Percentiles rank a stretch among this genome's conserved stretches.
Evolutionary conservation across 208 protist species (phyloP).

Genomic region (Porcisia hertigi): DNA sequence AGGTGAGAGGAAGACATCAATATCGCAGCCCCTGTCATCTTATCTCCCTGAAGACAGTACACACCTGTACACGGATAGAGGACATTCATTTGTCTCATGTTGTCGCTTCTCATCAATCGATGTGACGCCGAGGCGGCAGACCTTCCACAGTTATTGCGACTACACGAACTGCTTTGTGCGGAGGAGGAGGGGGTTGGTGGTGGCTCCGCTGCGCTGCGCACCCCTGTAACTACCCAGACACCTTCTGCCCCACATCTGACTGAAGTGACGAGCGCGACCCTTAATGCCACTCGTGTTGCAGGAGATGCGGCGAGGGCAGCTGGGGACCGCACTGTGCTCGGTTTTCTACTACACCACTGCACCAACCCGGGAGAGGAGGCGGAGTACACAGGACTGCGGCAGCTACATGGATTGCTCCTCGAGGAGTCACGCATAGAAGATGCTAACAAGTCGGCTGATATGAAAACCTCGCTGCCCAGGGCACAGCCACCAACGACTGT

Average conservation of each 20-base stretch:
- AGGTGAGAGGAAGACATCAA: not conserved
- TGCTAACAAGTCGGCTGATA: not conserved
- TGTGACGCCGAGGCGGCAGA: conserved; percentile 21
- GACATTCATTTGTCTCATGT: not conserved
- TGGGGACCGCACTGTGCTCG: conserved; percentile 9
- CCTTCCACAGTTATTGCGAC: conserved; percentile 20
- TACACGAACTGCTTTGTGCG: conserved; percentile 14
- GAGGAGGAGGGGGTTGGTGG: conserved; percentile 13
- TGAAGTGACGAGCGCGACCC: not conserved
- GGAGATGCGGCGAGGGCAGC: not conserved
- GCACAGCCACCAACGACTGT: not conserved
- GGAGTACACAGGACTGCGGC: conserved; percentile 20
- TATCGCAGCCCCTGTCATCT: not conserved
- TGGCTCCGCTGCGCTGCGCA: not conserved
- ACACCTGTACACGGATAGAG: not conserved
- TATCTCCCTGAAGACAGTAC: not conserved
- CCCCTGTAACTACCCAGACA: not conserved
- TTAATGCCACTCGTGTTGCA: not conserved
- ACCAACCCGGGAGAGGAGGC: conserved; percentile 9
- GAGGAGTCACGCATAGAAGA: not conserved
- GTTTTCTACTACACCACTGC: conserved; percentile 23
- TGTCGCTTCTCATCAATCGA: conserved; percentile 24
- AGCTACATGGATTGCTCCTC: conserved; percentile 16
- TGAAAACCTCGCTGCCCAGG: not conserved
- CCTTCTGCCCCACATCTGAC: not conserved